A percentile compares a stretch with the other conserved stretches of the same genome.
These are phyloP conservation scores for Ceratocystis alfenasii DNA, from an alignment of 2,329 filamentous ascomycete genomes.

Conservation along the genomic window DNA sequence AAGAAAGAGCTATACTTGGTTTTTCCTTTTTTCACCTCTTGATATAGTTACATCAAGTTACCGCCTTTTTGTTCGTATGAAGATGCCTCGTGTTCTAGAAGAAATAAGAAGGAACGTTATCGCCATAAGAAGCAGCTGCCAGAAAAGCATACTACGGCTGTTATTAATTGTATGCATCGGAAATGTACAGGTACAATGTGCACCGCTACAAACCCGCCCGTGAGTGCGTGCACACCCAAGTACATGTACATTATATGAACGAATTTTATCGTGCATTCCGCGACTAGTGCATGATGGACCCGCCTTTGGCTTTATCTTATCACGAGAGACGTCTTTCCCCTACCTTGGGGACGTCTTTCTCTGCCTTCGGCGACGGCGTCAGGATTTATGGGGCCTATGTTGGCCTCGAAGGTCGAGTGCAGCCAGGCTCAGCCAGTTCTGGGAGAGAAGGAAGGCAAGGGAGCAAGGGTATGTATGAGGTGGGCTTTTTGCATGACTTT, in stretches of 20 bases:
- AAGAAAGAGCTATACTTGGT: not conserved
- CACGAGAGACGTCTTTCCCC: not conserved
- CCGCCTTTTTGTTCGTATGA: not conserved
- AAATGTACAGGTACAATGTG: too few relatives aligned
- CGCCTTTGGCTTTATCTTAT: conserved; percentile 1
- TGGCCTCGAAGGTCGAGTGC: not conserved
- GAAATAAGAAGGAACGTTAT: not conserved
- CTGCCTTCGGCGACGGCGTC: conserved; percentile 15
- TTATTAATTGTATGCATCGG: not conserved
- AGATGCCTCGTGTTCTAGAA: not conserved
- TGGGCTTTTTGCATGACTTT: not conserved
- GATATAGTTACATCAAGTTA: not conserved
- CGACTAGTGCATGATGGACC: not conserved
- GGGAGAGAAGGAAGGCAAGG: not conserved
- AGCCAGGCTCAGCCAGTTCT: not conserved
- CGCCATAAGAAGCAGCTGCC: not conserved
- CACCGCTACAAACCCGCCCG: too few relatives aligned
- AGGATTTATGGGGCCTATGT: conserved; percentile 12
- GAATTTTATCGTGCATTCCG: not conserved
- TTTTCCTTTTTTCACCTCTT: not conserved
- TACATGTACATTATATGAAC: not conserved
- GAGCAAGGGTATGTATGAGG: not conserved
- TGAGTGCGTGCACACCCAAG: too few relatives aligned
- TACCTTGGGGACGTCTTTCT: not conserved
- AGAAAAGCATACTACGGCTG: not conserved